These are phyloP conservation scores for Venustampulla echinocandica DNA, from an alignment of 495 filamentous ascomycete genomes.

Conservation along the genomic window DNA sequence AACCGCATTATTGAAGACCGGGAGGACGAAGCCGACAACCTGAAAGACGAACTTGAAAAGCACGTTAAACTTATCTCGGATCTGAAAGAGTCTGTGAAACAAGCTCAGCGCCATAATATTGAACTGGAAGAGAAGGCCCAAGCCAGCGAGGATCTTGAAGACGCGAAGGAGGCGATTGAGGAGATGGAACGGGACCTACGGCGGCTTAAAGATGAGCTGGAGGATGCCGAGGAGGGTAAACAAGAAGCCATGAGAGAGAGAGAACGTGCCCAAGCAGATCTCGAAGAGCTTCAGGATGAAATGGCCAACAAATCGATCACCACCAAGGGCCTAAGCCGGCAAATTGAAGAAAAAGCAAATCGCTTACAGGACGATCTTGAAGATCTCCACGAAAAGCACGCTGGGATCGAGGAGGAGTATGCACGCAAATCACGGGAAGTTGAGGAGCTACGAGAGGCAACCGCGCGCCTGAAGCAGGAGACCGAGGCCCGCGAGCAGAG, in stretches of 20 bases:
- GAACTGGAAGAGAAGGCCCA: conserved; percentile 55
- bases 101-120: conserved; percentile 46
- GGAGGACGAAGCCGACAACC: conserved; percentile 55
- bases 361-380: conserved; percentile 57
- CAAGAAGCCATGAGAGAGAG: conserved; percentile 57
- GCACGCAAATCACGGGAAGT: conserved; percentile 11
- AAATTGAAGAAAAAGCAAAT: conserved; percentile 61
- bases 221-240: conserved; percentile 51
- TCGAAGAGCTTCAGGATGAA: conserved; percentile 65
- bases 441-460: conserved; percentile 13
- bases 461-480: conserved; percentile 34
- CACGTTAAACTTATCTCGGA: conserved; percentile 43
- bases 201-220: conserved; percentile 38
- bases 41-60: conserved; percentile 47
- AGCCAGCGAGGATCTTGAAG: conserved; percentile 41
- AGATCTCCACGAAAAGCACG: conserved; percentile 45
- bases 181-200: conserved; percentile 37
- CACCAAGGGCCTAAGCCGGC: conserved; percentile 65
- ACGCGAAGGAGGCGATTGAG: conserved; percentile 44
- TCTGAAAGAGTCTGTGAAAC: conserved; percentile 43
- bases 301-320: conserved; percentile 71
- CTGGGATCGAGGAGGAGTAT: conserved; percentile 12
- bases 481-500: conserved; percentile 33
- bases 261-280: conserved; percentile 43
- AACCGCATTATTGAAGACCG: conserved; percentile 55